Evolutionary conservation across 2,329 filamentous ascomycete species (phyloP).

Genomic region (Alternaria sp.): DNA sequence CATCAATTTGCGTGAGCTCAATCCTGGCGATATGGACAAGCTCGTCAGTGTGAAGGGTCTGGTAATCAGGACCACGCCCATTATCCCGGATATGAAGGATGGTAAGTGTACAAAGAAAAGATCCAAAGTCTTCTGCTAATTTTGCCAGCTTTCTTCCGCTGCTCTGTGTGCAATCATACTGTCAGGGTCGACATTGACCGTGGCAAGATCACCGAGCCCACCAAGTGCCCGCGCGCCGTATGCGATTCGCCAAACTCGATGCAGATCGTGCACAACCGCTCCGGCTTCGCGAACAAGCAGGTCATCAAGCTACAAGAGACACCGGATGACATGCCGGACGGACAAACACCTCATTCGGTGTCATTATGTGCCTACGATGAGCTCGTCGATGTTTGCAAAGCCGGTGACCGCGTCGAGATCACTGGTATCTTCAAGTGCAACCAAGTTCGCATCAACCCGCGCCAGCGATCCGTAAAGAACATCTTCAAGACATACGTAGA

Average conservation of each 20-base stretch:
- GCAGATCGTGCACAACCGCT: slow-evolving; percentile 97
- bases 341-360: slow-evolving; percentile 96
- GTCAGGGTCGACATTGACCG: slow-evolving; percentile 91
- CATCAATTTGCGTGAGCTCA: slow-evolving; percentile 91
- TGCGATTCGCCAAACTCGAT: slow-evolving; percentile 92
- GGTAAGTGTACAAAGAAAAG: slow-evolving; percentile 44
- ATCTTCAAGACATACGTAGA: slow-evolving; percentile 99
- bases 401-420: slow-evolving; percentile 92
- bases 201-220: slow-evolving; percentile 95
- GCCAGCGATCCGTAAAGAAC: slow-evolving; percentile 89
- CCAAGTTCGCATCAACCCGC: slow-evolving; percentile 90
- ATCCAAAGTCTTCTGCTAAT: slow-evolving; percentile 12
- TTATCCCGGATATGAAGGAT: slow-evolving; percentile 99
- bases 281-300: slow-evolving; percentile 94
- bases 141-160: slow-evolving; percentile 85
- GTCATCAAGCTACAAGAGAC: slow-evolving; percentile 99
- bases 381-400: slow-evolving; percentile 96
- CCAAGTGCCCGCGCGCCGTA: slow-evolving; percentile 79
- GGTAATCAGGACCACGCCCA: slow-evolving; percentile 92
- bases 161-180: slow-evolving; percentile 89
- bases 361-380: slow-evolving; percentile 97
- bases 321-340: slow-evolving; percentile 90
- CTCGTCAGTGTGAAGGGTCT: slow-evolving; percentile 93
- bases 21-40: slow-evolving; percentile 96
- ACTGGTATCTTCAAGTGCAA: slow-evolving; percentile 97